Evolutionary conservation across 805 yeast genomes (phyloP).

Genomic region (Metschnikowia rubicola): DNA sequence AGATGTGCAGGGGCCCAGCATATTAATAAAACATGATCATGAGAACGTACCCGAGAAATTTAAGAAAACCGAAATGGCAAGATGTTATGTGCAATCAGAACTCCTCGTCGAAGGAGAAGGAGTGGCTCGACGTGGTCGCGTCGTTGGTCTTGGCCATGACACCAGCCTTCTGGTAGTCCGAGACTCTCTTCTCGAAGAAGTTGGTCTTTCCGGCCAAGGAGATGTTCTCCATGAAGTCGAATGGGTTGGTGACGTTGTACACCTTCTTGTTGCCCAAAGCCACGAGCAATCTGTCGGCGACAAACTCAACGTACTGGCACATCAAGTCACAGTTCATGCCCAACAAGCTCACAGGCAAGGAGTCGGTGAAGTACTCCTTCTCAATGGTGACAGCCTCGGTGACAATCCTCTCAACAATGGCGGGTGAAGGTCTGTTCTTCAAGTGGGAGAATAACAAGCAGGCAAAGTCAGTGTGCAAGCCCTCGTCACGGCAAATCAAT

Average conservation of each 20-base stretch:
- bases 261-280: conserved; percentile 88
- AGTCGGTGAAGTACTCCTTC: conserved; percentile 64
- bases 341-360: conserved; percentile 85
- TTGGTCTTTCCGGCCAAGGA: conserved; percentile 98
- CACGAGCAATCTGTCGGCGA: conserved; percentile 90
- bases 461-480: conserved; percentile 97
- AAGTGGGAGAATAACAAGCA: conserved; percentile 91
- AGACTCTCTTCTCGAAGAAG: conserved; percentile 97
- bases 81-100: conserved; percentile 44
- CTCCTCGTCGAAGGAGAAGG: conserved; percentile 89
- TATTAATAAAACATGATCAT: conserved; percentile 7
- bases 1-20: conserved; percentile 15
- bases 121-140: conserved; percentile 44
- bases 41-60: conserved; percentile 4
- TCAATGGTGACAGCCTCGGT: conserved; percentile 95
- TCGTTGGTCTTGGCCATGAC: conserved; percentile 80
- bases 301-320: conserved; percentile 98
- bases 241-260: conserved; percentile 88
- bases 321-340: conserved; percentile 93
- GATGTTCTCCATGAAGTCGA: conserved; percentile 98
- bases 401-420: conserved; percentile 78
- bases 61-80: conserved; percentile 1
- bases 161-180: conserved; percentile 99
- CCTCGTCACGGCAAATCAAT: conserved; percentile 97
- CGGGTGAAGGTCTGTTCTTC: conserved; percentile 79